Conservation (phyloP, 2,329 filamentous ascomycete genomes). For the Incumbomyces delicatus region DNA sequence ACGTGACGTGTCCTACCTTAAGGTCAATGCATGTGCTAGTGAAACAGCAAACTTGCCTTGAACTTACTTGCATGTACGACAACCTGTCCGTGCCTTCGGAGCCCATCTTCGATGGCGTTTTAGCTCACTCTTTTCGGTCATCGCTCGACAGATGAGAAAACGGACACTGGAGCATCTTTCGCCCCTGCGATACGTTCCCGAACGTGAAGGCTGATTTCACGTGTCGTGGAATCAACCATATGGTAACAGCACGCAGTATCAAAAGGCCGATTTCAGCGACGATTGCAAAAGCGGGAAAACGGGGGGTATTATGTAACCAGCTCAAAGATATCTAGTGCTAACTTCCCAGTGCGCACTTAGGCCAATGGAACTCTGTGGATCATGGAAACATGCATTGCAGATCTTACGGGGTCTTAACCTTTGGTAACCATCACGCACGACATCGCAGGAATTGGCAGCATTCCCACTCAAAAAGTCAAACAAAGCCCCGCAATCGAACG, state of each 20-base stretch:
- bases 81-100: constrained; percentile 6
- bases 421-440: not conserved
- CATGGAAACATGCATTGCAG: too few relatives aligned
- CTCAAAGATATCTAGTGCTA: not conserved
- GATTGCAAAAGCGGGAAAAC: not conserved
- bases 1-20: constrained; percentile 3
- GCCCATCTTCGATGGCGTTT: constrained; percentile 6
- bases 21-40: not conserved
- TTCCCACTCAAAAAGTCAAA: not conserved
- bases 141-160: not conserved
- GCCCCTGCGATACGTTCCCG: not conserved
- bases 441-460: not conserved
- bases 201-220: too few relatives aligned
- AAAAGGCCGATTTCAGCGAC: too few relatives aligned
- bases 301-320: not conserved
- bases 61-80: constrained; percentile 4
- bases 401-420: too few relatives aligned
- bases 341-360: not conserved
- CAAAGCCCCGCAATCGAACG: not conserved
- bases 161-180: not conserved
- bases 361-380: too few relatives aligned
- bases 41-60: not conserved
- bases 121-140: constrained; percentile 2
- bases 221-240: too few relatives aligned
- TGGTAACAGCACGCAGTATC: too few relatives aligned